Percentiles rank a stretch among this genome's conserved stretches.
Evolutionary conservation across 73 alveolate genomes (phyloP).

Genomic region (Paramecium bursaria): DNA sequence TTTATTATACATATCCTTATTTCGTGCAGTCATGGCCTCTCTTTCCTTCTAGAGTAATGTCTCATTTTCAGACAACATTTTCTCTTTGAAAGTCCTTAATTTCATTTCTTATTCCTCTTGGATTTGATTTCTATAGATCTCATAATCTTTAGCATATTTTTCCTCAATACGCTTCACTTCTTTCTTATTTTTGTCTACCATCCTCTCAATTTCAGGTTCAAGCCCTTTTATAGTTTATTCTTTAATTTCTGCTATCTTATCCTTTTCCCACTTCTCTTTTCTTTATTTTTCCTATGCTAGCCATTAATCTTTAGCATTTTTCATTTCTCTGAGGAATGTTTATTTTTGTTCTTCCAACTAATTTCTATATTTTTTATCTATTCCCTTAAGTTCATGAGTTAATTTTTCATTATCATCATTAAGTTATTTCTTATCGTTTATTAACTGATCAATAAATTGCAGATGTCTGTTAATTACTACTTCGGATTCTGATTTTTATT

Average conservation of each 20-base stretch:
- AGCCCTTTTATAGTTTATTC: conserved; percentile 90
- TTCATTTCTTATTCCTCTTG: conserved; percentile 86
- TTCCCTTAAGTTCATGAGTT: conserved; percentile 77
- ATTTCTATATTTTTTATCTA: conserved; percentile 77
- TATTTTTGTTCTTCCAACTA: conserved; percentile 80
- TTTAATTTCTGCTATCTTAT: conserved; percentile 91
- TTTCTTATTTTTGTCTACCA: conserved; percentile 86
- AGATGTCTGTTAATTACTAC: conserved; percentile 75
- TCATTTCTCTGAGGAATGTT: conserved; percentile 83
- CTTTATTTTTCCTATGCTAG: conserved; percentile 89
- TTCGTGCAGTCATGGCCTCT: conserved; percentile 66
- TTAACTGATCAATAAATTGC: conserved; percentile 73
- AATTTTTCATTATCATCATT: conserved; percentile 72
- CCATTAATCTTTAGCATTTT: conserved; percentile 94
- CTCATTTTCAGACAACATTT: conserved; percentile 85
- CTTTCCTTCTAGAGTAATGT: conserved; percentile 89
- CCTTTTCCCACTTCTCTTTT: conserved; percentile 94
- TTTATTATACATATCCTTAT: conserved; percentile 75
- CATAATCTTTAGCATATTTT: conserved; percentile 77
- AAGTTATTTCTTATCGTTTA: conserved; percentile 75
- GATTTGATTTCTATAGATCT: conserved; percentile 75
- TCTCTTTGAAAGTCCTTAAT: conserved; percentile 82
- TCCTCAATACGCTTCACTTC: conserved; percentile 83
- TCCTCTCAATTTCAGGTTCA: conserved; percentile 94
- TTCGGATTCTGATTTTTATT: conserved; percentile 74